Conservation (phyloP, 2,329 filamentous ascomycete genomes). For the Orbilia blumenaviensis region DNA sequence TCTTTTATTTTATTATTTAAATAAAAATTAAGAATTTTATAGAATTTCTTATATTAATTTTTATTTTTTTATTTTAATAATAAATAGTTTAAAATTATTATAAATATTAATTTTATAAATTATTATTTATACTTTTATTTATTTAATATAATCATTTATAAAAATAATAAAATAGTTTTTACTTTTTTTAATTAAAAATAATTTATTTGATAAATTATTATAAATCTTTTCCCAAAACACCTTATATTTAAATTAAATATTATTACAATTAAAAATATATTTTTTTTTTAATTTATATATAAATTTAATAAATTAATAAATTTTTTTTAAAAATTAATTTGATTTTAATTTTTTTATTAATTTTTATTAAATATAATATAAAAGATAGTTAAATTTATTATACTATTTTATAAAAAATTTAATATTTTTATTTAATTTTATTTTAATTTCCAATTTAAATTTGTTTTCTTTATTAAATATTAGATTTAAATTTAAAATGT, state of each 20-base stretch:
- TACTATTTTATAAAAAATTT: conserved; percentile 2
- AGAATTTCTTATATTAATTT: no score
- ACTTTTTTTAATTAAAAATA: conserved; percentile 1
- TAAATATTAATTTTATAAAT: no score
- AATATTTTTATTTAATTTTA: background rate
- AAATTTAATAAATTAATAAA: background rate
- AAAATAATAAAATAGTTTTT: background rate
- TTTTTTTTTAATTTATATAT: background rate
- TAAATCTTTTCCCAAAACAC: background rate
- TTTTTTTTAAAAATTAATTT: background rate
- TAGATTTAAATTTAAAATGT: background rate
- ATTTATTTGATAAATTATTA: conserved; percentile 2
- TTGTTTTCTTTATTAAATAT: background rate
- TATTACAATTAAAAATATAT: background rate
- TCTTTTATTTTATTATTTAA: no score
- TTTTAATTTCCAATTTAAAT: background rate
- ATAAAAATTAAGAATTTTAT: no score
- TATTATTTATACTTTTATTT: background rate
- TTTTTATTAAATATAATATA: no score
- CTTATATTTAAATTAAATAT: background rate
- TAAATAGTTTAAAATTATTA: no score
- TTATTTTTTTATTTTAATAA: no score
- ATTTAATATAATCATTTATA: background rate
- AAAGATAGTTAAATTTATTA: no score
- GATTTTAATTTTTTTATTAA: background rate